Percentiles rank a stretch among this genome's conserved stretches.
Evolutionary conservation across 139 green algal species (phyloP).

Genomic region (Monoraphidium neglectum): DNA sequence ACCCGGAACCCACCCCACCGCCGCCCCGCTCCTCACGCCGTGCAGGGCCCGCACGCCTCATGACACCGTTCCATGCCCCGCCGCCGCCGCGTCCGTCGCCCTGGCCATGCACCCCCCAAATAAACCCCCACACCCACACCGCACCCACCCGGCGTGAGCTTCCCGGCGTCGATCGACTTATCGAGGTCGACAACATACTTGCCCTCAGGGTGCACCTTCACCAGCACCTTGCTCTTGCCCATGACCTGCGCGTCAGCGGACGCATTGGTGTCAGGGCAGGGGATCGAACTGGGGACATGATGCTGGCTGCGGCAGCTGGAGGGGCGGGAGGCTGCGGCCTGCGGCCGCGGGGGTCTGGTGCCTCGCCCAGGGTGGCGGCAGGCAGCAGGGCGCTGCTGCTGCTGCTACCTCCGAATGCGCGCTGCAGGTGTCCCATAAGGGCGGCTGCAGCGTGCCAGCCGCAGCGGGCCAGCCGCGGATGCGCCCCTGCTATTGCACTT

Average conservation of each 20-base stretch:
- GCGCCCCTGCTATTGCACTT: no score
- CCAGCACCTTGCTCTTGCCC: conserved; percentile 99
- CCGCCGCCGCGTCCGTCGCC: no score
- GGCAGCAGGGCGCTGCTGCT: neutral
- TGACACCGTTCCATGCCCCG: no score
- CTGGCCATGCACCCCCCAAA: no score
- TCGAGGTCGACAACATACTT: conserved; percentile 99
- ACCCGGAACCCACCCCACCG: no score
- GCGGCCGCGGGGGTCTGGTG: neutral
- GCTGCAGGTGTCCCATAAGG: no score
- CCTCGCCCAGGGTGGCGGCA: neutral
- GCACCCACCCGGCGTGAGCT: conserved; percentile 65
- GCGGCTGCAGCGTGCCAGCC: no score
- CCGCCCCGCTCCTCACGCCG: no score
- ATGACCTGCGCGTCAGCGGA: conserved; percentile 80
- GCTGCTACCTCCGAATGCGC: no score
- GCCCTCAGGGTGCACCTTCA: conserved; percentile 98
- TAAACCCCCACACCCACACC: conserved; percentile 76
- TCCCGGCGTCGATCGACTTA: conserved; percentile 87
- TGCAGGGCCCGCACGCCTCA: no score
- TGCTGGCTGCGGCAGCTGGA: neutral
- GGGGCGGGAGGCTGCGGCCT: no score
- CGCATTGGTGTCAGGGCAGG: neutral
- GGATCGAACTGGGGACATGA: neutral
- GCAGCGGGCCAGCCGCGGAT: no score